Base-by-base conservation (phyloP, 352 stramenopile species). In the Thalassiosira livingstoniorum region DNA sequence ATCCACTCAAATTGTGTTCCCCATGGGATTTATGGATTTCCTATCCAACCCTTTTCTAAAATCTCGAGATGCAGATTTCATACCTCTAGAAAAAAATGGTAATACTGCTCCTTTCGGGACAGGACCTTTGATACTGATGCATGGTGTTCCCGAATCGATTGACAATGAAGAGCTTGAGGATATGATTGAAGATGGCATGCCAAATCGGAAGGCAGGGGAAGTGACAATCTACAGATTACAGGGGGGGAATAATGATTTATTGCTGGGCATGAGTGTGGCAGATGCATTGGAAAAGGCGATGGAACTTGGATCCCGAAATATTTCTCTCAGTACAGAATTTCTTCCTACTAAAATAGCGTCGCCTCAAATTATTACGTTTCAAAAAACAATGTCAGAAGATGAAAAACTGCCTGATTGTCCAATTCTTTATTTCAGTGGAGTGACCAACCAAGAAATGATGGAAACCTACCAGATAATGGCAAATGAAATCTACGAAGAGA, bases 381-480 rank as follows among this genome's bases (percentile, higher is more conserved):
- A 61, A 65, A 0, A 43, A 25, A 27, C 18, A 43, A 18, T 45
- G 18, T 39, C 25, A 43, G 31, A 43, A 39, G 37, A 54, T 31
- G 55, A 63, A n/a, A n/a, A n/a, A n/a, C n/a, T n/a, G n/a, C n/a
- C n/a, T 2, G 53, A 21, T 32, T 83, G 71, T 80, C 85, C 85
- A 13, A 74, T 92, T 25, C 43, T 90, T 7, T 84, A 91, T 25
- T 93, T 93, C 83, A 83, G 57, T 37, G 89, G 89, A 13, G 88
- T 93, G 66, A 58, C 58, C 10, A 91, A 92, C 58, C 32, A 15
- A 2, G 86, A 93, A 87, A 92, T 93, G 87, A 92, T 93, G 87
- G 67, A 72, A 29, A 85, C 80, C 21, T 93, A 91, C 55, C 75
- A 78, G 2, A 92, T 93, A 27, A 80, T 92, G 1, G 74, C 69